A percentile compares a stretch with the other conserved stretches of the same genome.
These are phyloP conservation scores for Hemisphaericaspora subhashii DNA, from an alignment of 1,139 yeast genomes.

Conservation along the genomic window DNA sequence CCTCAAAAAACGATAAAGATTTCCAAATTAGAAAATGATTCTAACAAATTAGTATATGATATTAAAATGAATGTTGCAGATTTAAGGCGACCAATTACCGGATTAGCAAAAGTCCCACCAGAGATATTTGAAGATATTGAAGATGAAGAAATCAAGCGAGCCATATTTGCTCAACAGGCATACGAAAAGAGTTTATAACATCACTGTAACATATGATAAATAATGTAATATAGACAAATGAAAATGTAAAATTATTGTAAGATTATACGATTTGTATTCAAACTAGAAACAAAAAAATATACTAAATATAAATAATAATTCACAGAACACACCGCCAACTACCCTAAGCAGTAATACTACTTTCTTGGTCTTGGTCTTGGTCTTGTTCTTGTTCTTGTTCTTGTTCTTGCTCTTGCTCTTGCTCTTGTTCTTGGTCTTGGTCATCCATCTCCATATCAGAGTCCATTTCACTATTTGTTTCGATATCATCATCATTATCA, in stretches of 20 bases:
- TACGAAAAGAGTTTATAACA: slow-evolving; percentile 38
- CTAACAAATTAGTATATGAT: slow-evolving; percentile 41
- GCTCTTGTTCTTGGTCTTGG: too few relatives aligned
- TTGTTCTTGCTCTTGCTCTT: too few relatives aligned
- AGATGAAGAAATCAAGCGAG: slow-evolving; percentile 57
- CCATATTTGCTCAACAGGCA: slow-evolving; percentile 65
- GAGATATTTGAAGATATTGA: slow-evolving; percentile 55
- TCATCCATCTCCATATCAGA: slow-evolving; percentile 30
- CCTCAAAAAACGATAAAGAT: slow-evolving; percentile 44
- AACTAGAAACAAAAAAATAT: neutral
- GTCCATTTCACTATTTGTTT: slow-evolving; percentile 20
- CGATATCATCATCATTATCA: slow-evolving; percentile 16
- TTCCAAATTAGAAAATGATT: slow-evolving; percentile 16
- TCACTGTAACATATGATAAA: slow-evolving; percentile 4
- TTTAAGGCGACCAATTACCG: slow-evolving; percentile 51
- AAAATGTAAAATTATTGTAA: neutral
- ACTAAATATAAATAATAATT: slow-evolving; percentile 1
- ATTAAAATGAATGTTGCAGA: slow-evolving; percentile 28
- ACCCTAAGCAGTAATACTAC: slow-evolving; percentile 2
- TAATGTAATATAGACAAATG: slow-evolving; percentile 7
- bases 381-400: too few relatives aligned
- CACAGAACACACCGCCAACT: neutral
- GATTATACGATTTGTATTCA: neutral
- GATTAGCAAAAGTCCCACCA: slow-evolving; percentile 57
- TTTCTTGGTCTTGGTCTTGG: too few relatives aligned